phyloP scores from a whole-genome alignment of 2,329 filamentous ascomycete species.

The Fusarium hainanense region DNA sequence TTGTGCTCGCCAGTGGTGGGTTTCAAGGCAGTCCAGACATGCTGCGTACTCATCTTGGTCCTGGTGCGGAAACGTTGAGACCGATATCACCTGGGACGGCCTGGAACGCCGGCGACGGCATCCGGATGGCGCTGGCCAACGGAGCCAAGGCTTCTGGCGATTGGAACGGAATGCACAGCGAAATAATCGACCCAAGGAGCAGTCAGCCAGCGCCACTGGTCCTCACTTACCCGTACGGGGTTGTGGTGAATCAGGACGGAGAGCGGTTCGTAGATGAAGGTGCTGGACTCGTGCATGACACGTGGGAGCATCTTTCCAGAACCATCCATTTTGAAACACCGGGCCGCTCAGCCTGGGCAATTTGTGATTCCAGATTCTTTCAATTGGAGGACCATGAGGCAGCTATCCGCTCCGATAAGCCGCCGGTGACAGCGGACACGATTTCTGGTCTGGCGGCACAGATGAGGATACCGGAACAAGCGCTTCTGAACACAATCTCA shows the following conservation, averaged over 20 bases:
- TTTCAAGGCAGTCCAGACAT: slow-evolving; percentile 15
- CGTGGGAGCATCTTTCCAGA: slow-evolving; percentile 13
- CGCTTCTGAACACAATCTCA: slow-evolving; percentile 4
- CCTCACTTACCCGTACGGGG: slow-evolving; percentile 9
- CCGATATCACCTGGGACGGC: slow-evolving; percentile 13
- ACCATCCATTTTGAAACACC: slow-evolving; percentile 14
- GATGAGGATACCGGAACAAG: slow-evolving; percentile 13
- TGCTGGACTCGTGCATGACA: slow-evolving; percentile 13
- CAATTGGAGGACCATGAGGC: slow-evolving; percentile 12
- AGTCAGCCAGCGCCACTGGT: slow-evolving; percentile 10
- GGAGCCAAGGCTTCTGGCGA: slow-evolving; percentile 11
- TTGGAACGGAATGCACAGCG: slow-evolving; percentile 10
- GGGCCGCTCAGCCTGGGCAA: slow-evolving; percentile 11
- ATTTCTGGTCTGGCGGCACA: slow-evolving; percentile 10
- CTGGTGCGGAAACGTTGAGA: slow-evolving; percentile 15
- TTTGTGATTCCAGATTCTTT: slow-evolving; percentile 14
- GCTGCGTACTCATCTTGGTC: slow-evolving; percentile 14
- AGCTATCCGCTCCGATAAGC: slow-evolving; percentile 11
- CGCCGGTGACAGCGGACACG: slow-evolving; percentile 11
- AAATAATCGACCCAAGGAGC: slow-evolving; percentile 10
- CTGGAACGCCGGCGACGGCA: slow-evolving; percentile 13
- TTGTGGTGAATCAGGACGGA: slow-evolving; percentile 13
- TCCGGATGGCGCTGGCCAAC: slow-evolving; percentile 12
- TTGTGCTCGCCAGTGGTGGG: slow-evolving; percentile 11
- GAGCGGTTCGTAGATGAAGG: slow-evolving; percentile 14